Evolutionary conservation across 306 rosid species (phyloP), one percentile per base, ranked within the genome.

Genomic region (Prunus mira): DNA sequence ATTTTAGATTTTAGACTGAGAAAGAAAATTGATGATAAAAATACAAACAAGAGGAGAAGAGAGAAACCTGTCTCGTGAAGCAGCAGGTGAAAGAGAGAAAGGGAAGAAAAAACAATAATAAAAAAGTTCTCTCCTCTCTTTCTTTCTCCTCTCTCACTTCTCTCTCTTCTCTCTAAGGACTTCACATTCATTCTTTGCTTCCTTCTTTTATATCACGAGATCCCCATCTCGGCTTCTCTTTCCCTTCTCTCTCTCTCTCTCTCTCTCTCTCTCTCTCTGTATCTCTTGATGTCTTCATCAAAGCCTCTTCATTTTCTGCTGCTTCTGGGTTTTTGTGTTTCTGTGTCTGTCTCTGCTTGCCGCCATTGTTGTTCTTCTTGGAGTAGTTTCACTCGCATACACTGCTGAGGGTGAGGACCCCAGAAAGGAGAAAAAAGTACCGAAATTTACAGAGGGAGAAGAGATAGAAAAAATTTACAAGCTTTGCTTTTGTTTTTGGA

Each of bases 171-270:
- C 60, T 78, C 65, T 52, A 25, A 18, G 61, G 46, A 57, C 70
- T 83, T 87, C 91, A 79, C 90, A 87, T 90, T 90, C 96, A 90
- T 94, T 94, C 97, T 83, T 93, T 91, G 88, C 97, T 88, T 87
- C 82, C 89, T 83, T 83, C 82, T 86, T 86, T 87, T 78, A 86
- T 72, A 87, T 94, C 97, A 92, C 98, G 93, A 86, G 97, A 92
- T 90, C 93, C 95, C 95, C 93, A 82, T 87, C 88, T 28, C 84
- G 80, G 34, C 80, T 64, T 83, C 41, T 86, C 81, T 79, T 75
- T 79, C 61, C 57, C 46, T 19, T 49, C 54, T 49, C 17, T 49
- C 18, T 13, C 51, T 54, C 25, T 55, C 61, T 55, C 71, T 69
- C 49, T 14, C 28, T 50, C 73, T 0, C 24, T n/a, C n/a, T n/a